Conservation (phyloP, 2,329 filamentous ascomycete genomes). For the Fusarium sp. region DNA sequence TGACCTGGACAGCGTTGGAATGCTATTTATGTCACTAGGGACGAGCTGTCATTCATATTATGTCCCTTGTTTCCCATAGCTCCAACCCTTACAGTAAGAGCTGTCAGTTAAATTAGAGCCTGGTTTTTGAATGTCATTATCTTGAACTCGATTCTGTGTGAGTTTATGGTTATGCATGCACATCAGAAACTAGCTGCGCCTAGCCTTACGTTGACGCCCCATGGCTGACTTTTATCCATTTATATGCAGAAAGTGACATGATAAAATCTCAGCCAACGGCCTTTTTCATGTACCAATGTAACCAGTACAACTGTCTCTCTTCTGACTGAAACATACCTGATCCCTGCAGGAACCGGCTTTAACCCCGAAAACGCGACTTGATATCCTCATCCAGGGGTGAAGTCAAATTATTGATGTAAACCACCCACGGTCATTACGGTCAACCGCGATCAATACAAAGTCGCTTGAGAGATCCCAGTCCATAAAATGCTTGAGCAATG, state of each 20-base stretch:
- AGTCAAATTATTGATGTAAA: neutral
- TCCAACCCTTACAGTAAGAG: neutral
- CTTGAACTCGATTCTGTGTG: neutral
- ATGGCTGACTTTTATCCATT: constrained; percentile 21
- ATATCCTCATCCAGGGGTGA: neutral
- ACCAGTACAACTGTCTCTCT: constrained; percentile 12
- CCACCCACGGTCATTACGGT: constrained; percentile 10
- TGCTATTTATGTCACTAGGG: constrained; percentile 16
- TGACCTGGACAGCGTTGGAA: constrained; percentile 9
- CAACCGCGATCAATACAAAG: neutral
- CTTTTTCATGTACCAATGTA: neutral
- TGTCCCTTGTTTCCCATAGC: neutral
- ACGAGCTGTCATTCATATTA: neutral
- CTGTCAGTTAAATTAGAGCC: neutral
- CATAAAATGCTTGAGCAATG: neutral
- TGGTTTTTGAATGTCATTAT: neutral
- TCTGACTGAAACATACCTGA: neutral
- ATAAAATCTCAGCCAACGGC: neutral
- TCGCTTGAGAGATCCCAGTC: neutral
- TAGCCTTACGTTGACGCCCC: constrained; percentile 15
- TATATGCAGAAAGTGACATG: constrained; percentile 8
- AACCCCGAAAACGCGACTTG: neutral
- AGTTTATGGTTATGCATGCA: constrained; percentile 1
- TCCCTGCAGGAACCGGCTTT: neutral
- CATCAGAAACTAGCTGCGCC: constrained; percentile 9